Percentiles rank a stretch among this genome's conserved stretches.
Conservation (phyloP, 2,329 filamentous ascomycete genomes). For the Colletotrichum graminicola region DNA sequence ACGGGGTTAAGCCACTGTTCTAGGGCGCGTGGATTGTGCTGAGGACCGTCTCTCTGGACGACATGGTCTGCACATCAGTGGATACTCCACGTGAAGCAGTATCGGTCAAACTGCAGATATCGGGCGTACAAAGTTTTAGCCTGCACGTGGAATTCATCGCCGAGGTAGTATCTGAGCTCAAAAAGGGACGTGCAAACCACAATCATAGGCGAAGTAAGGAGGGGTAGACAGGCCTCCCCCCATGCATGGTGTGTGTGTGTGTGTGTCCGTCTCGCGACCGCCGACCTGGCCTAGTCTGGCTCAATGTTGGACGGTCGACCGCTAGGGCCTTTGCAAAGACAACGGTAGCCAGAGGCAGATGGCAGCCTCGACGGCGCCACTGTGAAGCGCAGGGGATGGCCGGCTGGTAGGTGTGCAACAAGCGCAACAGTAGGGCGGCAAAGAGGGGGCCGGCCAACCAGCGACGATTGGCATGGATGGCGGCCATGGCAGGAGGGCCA, state of each 20-base stretch:
- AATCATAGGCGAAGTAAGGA: constrained; percentile 18
- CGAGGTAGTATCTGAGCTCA: constrained; percentile 32
- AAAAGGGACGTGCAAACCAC: constrained; percentile 36
- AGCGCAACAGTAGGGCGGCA: constrained; percentile 19
- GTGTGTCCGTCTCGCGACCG: constrained; percentile 9
- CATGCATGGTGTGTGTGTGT: background rate
- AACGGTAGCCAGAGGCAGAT: background rate
- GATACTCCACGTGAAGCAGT: constrained; percentile 42
- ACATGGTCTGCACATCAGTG: constrained; percentile 42
- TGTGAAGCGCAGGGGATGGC: constrained; percentile 9
- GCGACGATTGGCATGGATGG: constrained; percentile 25
- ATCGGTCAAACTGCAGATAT: constrained; percentile 34
- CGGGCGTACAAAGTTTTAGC: constrained; percentile 42
- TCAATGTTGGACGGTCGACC: constrained; percentile 19
- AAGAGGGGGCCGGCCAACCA: constrained; percentile 26
- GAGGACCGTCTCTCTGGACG: constrained; percentile 29
- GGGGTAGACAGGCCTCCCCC: constrained; percentile 26
- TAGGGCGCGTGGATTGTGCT: constrained; percentile 19
- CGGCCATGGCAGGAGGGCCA: constrained; percentile 11
- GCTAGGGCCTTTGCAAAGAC: constrained; percentile 19
- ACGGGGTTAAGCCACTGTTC: constrained; percentile 36
- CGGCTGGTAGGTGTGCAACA: constrained; percentile 20
- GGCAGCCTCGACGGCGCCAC: constrained; percentile 14
- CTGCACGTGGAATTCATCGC: constrained; percentile 35
- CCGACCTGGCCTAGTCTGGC: constrained; percentile 13